Base-by-base conservation (phyloP, 805 yeast species). In the Pichia cephalocereana region DNA sequence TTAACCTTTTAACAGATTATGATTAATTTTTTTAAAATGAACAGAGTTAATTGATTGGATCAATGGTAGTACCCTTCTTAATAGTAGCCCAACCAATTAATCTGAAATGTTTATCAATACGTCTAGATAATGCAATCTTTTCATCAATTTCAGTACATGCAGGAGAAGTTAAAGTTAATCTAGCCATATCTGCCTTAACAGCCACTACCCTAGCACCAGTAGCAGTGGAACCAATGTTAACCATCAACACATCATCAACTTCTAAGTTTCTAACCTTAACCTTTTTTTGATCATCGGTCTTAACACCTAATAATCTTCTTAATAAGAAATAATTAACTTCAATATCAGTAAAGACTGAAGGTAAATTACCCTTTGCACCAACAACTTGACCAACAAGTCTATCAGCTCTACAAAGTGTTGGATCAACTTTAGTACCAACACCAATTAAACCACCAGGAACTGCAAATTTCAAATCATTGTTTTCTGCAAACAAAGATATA, bases 371-470 rank as follows among this genome's bases (percentile, higher is more conserved):
- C 69, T 83, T 90, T 52, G 97, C 90, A 65, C 99, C 99, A 52
- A 95, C 95, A 53, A 93, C 99, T 74, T 93, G 99, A 61, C 99
- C 99, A 48, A 95, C 97, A 62, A 93, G 78, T 74, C 99, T 87
- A 73, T 93, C 99, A 52, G 98, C 99, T 75, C 99, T 86, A 77
- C 99, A 93, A 62, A 93, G 74, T 2, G 99, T 93, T 49, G 99
- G 99, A 70, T 93, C 99, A 57, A 93, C 95, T 71, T 87, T 88
- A 45, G 99, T 93, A 74, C 99, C 99, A 50, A 93, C 97, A 80
- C 99, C 99, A 62, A 93, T 95, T 66, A 93, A 79, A 55, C 99
- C 99, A 82, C 99, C 99, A 43, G 99, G 99, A 61, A 93, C 99
- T 50, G 99, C 99, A 63, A 91, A 93, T 69, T 93, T 93, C 70